phyloP scores from a whole-genome alignment of 2,329 filamentous ascomycete genomes.

The Fusarium veterinarium region DNA sequence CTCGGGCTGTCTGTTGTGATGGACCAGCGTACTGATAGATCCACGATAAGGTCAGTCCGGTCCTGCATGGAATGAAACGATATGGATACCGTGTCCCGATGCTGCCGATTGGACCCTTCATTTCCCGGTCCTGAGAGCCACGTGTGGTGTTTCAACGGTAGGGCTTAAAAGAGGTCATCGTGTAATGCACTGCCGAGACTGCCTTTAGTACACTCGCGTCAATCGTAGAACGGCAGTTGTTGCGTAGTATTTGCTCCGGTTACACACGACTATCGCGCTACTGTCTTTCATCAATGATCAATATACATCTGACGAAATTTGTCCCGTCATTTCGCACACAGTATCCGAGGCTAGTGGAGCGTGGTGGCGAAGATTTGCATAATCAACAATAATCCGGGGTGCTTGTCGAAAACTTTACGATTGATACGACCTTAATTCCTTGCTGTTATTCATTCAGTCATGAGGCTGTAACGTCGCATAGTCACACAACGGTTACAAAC shows the following conservation, averaged over 20 bases:
- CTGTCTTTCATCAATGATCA: background rate
- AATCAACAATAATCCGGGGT: background rate
- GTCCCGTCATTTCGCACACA: background rate
- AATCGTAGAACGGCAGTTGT: background rate
- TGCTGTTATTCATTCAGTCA: background rate
- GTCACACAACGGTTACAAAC: background rate
- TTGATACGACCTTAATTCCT: background rate
- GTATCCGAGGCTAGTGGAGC: background rate
- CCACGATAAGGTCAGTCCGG: background rate
- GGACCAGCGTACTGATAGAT: background rate
- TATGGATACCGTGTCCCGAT: conserved; percentile 7
- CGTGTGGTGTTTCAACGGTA: conserved; percentile 19
- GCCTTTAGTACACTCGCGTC: background rate
- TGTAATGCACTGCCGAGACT: background rate
- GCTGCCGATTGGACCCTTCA: conserved; percentile 2
- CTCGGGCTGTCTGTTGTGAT: conserved; percentile 1
- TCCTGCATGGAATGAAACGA: conserved; percentile 1
- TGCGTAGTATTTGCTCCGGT: background rate
- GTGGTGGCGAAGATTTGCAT: background rate
- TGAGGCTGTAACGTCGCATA: conserved; percentile 9
- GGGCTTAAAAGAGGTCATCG: conserved; percentile 10
- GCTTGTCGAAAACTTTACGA: background rate
- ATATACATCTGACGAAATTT: background rate
- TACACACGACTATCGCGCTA: background rate
- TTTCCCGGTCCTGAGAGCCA: background rate